These are phyloP conservation scores for Diplocarpon rosae DNA, from an alignment of 2,329 filamentous ascomycete species.

Conservation along the genomic window DNA sequence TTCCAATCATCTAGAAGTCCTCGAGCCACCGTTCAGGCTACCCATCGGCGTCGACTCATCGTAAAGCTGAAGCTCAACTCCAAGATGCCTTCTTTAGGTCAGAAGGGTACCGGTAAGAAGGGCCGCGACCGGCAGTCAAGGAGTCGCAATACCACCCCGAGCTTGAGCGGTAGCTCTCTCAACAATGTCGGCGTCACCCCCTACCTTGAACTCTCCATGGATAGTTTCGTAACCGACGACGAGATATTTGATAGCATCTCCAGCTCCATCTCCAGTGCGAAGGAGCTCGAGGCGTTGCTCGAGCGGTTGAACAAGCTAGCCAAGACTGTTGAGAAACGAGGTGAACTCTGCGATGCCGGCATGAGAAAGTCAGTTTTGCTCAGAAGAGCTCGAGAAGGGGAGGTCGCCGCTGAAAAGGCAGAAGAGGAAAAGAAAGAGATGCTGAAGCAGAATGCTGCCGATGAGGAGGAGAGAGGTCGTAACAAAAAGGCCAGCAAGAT, in stretches of 20 bases:
- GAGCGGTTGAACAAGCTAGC: slow-evolving; percentile 52
- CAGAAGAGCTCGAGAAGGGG: slow-evolving; percentile 47
- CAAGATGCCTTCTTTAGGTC: slow-evolving; percentile 45
- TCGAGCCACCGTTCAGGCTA: too few species aligned
- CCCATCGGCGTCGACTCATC: background rate
- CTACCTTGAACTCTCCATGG: slow-evolving; percentile 54
- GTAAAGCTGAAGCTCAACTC: background rate
- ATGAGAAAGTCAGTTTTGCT: slow-evolving; percentile 59
- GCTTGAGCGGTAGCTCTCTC: slow-evolving; percentile 27
- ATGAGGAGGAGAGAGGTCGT: slow-evolving; percentile 36
- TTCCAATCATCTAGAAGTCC: too few species aligned
- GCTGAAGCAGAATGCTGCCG: slow-evolving; percentile 35
- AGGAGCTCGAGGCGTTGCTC: slow-evolving; percentile 51
- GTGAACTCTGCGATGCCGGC: slow-evolving; percentile 57
- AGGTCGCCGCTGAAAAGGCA: slow-evolving; percentile 35
- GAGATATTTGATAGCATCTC: slow-evolving; percentile 56
- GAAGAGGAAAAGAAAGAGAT: slow-evolving; percentile 34
- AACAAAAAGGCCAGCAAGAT: slow-evolving; percentile 47
- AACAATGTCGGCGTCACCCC: slow-evolving; percentile 41
- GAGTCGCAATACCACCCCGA: slow-evolving; percentile 71
- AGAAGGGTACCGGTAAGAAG: slow-evolving; percentile 58
- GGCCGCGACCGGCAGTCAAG: slow-evolving; percentile 49
- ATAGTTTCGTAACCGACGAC: slow-evolving; percentile 52
- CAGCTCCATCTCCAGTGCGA: slow-evolving; percentile 51
- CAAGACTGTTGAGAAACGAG: slow-evolving; percentile 56